phyloP scores from a whole-genome alignment of 2,329 filamentous ascomycete species.

The Mariannaea sp. region DNA sequence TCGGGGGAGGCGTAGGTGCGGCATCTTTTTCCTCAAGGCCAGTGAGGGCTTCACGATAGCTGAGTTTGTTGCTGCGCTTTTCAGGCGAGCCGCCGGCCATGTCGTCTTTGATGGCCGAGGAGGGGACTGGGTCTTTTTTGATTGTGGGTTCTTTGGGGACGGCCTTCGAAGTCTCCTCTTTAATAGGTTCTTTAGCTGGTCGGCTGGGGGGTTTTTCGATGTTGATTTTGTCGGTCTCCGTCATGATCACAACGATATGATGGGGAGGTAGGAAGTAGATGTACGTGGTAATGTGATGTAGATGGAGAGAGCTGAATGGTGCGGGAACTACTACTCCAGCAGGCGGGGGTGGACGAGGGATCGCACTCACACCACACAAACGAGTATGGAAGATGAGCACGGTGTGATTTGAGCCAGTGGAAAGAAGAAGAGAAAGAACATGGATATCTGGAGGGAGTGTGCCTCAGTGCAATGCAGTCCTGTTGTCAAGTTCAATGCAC shows the following conservation, averaged over 20 bases:
- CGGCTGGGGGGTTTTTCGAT: constrained; percentile 17
- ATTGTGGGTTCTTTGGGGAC: not conserved
- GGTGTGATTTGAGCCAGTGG: not conserved
- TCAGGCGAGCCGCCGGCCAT: constrained; percentile 27
- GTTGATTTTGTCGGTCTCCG: constrained; percentile 15
- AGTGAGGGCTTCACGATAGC: constrained; percentile 19
- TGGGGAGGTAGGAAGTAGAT: not conserved
- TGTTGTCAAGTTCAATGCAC: not conserved
- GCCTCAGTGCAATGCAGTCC: not conserved
- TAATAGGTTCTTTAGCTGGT: constrained; percentile 25
- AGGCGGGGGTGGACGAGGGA: not conserved
- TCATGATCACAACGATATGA: constrained; percentile 10
- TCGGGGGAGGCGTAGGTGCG: constrained; percentile 1
- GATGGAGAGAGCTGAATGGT: not conserved
- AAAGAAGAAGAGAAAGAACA: not conserved
- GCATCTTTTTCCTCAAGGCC: constrained; percentile 19
- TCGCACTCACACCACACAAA: not conserved
- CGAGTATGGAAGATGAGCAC: not conserved
- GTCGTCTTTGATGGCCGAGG: constrained; percentile 1
- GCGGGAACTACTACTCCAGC: not conserved
- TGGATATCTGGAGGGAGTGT: not conserved
- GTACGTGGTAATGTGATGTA: not conserved
- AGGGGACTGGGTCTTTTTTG: not conserved
- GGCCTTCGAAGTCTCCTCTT: not conserved
- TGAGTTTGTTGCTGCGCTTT: constrained; percentile 21